phyloP scores from a whole-genome alignment of 2,329 filamentous ascomycete genomes.

The Bipolaris sorokiniana region DNA sequence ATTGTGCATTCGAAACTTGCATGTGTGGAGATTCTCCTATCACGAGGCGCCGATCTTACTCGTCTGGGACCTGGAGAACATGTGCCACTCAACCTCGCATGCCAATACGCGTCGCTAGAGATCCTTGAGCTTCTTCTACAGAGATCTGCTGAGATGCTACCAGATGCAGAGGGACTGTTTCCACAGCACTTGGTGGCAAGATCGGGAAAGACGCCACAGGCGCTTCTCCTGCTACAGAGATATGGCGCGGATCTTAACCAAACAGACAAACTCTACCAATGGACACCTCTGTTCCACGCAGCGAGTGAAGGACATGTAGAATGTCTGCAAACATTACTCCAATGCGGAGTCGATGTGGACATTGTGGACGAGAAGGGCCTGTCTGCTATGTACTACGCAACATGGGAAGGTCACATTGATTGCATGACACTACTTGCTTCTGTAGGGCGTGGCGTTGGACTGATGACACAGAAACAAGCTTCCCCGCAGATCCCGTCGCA shows the following conservation, averaged over 20 bases:
- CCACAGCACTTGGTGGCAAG: constrained; percentile 96
- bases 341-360: constrained; percentile 77
- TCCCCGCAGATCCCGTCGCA: constrained; percentile 52
- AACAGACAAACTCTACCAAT: constrained; percentile 93
- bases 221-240: constrained; percentile 79
- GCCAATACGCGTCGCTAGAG: constrained; percentile 84
- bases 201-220: constrained; percentile 79
- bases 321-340: constrained; percentile 80
- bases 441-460: constrained; percentile 45
- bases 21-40: constrained; percentile 79
- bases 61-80: constrained; percentile 87
- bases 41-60: constrained; percentile 81
- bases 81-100: constrained; percentile 91
- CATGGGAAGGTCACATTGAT: constrained; percentile 94
- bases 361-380: constrained; percentile 90
- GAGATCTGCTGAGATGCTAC: constrained; percentile 79
- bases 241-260: constrained; percentile 92
- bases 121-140: constrained; percentile 86
- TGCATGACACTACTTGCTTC: constrained; percentile 88
- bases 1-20: constrained; percentile 86
- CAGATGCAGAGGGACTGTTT: constrained; percentile 93
- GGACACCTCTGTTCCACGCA: constrained; percentile 95
- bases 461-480: constrained; percentile 43
- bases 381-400: constrained; percentile 96
- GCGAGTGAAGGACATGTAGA: constrained; percentile 94